Evolutionary conservation across 2,329 filamentous ascomycete genomes (phyloP).

Genomic region (Zasmidium citrigriseum): DNA sequence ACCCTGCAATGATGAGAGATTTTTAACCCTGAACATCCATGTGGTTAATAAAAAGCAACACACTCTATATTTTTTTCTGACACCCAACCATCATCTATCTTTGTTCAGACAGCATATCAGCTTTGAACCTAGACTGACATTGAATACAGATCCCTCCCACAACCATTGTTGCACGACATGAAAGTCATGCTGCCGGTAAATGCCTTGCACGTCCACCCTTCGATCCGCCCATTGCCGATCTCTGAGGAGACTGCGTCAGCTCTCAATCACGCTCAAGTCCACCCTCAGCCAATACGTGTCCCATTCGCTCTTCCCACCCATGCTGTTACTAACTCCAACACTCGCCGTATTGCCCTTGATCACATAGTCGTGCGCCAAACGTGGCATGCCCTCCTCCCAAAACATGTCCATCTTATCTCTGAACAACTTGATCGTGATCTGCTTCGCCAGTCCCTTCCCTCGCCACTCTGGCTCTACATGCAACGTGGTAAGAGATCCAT

Average conservation of each 20-base stretch:
- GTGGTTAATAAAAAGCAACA: conserved; percentile 67
- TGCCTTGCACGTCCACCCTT: not conserved
- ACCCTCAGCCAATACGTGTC: conserved; percentile 59
- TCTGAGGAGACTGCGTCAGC: not conserved
- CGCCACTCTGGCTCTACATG: conserved; percentile 63
- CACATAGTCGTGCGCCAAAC: conserved; percentile 65
- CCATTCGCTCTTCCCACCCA: conserved; percentile 61
- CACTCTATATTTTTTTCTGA: conserved; percentile 77
- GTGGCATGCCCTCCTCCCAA: conserved; percentile 42
- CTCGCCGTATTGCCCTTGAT: conserved; percentile 62
- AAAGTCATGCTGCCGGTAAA: no score
- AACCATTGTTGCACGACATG: not conserved
- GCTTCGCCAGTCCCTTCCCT: conserved; percentile 64
- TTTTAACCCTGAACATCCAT: conserved; percentile 66
- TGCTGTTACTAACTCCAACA: conserved; percentile 61
- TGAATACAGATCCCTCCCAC: not conserved
- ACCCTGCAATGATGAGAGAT: conserved; percentile 58
- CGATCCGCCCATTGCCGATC: not conserved
- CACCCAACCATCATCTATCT: conserved; percentile 19
- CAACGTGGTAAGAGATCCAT: conserved; percentile 62
- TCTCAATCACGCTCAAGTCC: conserved; percentile 36
- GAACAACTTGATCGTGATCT: conserved; percentile 60
- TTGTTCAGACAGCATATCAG: not conserved
- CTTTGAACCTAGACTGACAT: not conserved
- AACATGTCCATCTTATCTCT: conserved; percentile 48